These are phyloP conservation scores for Ophiocordyceps australis DNA, from an alignment of 2,329 filamentous ascomycete species.

Conservation along the genomic window DNA sequence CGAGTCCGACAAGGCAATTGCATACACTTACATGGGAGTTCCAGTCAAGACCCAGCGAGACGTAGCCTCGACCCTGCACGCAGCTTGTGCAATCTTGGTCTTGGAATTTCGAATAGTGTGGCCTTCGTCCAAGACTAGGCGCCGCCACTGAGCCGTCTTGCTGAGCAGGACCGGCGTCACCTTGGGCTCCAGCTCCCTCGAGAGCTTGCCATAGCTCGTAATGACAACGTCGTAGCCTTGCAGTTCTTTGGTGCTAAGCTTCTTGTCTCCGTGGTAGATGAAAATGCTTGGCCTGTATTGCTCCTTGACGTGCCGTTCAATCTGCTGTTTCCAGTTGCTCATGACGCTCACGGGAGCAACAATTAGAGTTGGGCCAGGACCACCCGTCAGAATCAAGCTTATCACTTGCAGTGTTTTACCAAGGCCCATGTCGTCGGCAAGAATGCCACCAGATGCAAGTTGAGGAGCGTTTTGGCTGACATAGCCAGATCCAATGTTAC, in stretches of 20 bases:
- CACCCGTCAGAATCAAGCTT: conserved; percentile 48
- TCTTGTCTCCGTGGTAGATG: conserved; percentile 54
- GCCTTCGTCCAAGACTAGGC: conserved; percentile 69
- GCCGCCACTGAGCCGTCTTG: conserved; percentile 44
- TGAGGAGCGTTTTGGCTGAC: conserved; percentile 35
- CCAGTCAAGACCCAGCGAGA: conserved; percentile 68
- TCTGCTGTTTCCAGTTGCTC: conserved; percentile 79
- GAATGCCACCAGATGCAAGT: conserved; percentile 63
- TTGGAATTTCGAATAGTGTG: conserved; percentile 65
- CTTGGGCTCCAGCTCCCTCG: conserved; percentile 38
- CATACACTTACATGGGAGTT: conserved; percentile 48
- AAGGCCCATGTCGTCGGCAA: conserved; percentile 81
- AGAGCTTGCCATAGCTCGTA: conserved; percentile 67
- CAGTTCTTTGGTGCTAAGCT: conserved; percentile 37
- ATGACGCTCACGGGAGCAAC: conserved; percentile 71
- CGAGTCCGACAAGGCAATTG: no score
- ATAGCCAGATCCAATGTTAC: conserved; percentile 45
- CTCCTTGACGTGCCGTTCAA: conserved; percentile 48
- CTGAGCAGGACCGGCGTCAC: conserved; percentile 20
- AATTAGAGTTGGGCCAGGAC: conserved; percentile 51
- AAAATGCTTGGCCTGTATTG: conserved; percentile 47
- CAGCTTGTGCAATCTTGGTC: conserved; percentile 54
- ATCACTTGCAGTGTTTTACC: conserved; percentile 83
- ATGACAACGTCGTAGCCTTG: conserved; percentile 57
- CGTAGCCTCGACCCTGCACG: conserved; percentile 44